A percentile compares a stretch with the other conserved stretches of the same genome.
Conservation (phyloP, 106 monocot genomes). For the Dactylorhiza incarnata region DNA sequence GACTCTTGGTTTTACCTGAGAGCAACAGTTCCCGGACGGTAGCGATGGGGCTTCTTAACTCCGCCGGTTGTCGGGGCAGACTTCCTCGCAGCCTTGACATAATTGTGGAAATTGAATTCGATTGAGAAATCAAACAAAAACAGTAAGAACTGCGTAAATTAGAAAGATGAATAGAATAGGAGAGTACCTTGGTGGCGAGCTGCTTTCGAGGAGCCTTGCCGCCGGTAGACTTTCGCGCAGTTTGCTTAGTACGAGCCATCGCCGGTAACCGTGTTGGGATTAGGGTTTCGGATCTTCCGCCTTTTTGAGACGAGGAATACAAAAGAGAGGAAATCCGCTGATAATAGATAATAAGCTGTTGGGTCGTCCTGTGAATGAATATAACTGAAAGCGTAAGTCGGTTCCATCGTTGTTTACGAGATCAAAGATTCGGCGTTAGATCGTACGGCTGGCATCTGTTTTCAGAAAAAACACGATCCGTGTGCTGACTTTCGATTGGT, state of each 20-base stretch:
- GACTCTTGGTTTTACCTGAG: background rate
- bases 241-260: constrained; percentile 20
- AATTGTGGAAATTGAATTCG: background rate
- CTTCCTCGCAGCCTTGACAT: constrained; percentile 11
- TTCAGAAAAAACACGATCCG: constrained; percentile 2
- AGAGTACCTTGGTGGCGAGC: constrained; percentile 14
- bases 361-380: background rate
- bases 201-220: constrained; percentile 18
- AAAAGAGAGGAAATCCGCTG: background rate
- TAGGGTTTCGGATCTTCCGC: background rate
- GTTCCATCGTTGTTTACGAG: background rate
- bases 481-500: background rate
- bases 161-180: background rate
- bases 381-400: background rate
- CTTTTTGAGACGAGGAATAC: background rate
- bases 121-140: background rate
- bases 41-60: constrained; percentile 19
- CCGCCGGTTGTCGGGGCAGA: constrained; percentile 15
- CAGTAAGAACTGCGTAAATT: background rate
- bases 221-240: constrained; percentile 18
- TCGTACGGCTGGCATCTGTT: background rate
- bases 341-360: background rate
- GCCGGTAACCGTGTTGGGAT: background rate
- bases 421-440: background rate
- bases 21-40: constrained; percentile 14